Percentiles rank a stretch among this genome's conserved stretches.
Conservation (phyloP, 2,329 filamentous ascomycete species). For the Arthroderma sp. region DNA sequence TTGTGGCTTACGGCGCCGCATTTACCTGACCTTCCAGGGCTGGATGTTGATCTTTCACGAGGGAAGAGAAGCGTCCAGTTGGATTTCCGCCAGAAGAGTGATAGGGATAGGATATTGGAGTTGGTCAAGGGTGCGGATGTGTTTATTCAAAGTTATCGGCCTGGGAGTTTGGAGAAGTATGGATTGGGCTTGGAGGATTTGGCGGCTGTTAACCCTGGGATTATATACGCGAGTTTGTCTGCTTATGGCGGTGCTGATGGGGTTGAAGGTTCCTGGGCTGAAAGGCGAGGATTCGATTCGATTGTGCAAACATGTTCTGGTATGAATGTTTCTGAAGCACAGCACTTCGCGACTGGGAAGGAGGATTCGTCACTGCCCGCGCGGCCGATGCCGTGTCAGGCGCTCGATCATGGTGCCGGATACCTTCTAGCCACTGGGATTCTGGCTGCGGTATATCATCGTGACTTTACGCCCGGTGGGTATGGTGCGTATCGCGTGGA, state of each 20-base stretch:
- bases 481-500: slow-evolving; percentile 41
- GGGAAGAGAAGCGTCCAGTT: slow-evolving; percentile 27
- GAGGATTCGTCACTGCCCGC: slow-evolving; percentile 14
- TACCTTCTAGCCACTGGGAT: slow-evolving; percentile 44
- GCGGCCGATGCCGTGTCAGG: slow-evolving; percentile 39
- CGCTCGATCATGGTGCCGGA: slow-evolving; percentile 43
- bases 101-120: slow-evolving; percentile 14
- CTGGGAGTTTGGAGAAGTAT: slow-evolving; percentile 32
- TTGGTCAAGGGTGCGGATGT: slow-evolving; percentile 29
- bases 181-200: slow-evolving; percentile 32
- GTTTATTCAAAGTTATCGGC: slow-evolving; percentile 36
- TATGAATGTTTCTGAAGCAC: slow-evolving; percentile 43
- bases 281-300: slow-evolving; percentile 42
- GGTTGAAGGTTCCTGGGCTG: slow-evolving; percentile 33
- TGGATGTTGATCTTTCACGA: slow-evolving; percentile 25
- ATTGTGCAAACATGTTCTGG: slow-evolving; percentile 43
- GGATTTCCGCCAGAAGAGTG: slow-evolving; percentile 18
- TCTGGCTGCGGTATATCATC: slow-evolving; percentile 37
- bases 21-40: slow-evolving; percentile 21
- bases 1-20: slow-evolving; percentile 27
- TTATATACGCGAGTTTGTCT: slow-evolving; percentile 41
- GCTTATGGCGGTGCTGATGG: slow-evolving; percentile 32
- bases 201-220: slow-evolving; percentile 25
- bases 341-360: slow-evolving; percentile 29
- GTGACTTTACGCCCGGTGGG: slow-evolving; percentile 19